Conservation (phyloP, 1,284 basidiomycete species). For the Gastroboletus turbinatus region DNA sequence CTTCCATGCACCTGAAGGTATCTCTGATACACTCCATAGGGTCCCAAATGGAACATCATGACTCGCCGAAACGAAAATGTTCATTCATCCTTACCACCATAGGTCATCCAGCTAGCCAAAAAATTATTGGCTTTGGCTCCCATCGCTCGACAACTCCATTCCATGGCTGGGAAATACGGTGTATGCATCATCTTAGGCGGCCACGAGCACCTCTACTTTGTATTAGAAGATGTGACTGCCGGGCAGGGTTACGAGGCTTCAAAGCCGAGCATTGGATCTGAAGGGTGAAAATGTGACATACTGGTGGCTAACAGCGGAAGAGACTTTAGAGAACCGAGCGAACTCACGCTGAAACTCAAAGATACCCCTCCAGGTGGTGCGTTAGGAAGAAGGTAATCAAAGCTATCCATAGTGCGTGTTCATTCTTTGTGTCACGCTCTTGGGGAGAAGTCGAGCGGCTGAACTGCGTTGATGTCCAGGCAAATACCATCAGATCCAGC, state of each 20-base stretch:
- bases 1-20: background rate
- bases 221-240: slow-evolving; percentile 67
- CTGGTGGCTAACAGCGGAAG: slow-evolving; percentile 85
- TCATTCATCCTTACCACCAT: slow-evolving; percentile 26
- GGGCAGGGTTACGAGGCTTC: slow-evolving; percentile 73
- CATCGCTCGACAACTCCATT: slow-evolving; percentile 44
- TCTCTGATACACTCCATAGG: slow-evolving; percentile 13
- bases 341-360: slow-evolving; percentile 66
- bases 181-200: slow-evolving; percentile 87
- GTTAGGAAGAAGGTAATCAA: slow-evolving; percentile 69
- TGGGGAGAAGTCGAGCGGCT: background rate
- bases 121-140: slow-evolving; percentile 62
- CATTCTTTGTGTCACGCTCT: background rate
- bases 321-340: slow-evolving; percentile 87
- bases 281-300: slow-evolving; percentile 70
- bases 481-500: slow-evolving; percentile 60
- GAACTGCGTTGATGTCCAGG: slow-evolving; percentile 39
- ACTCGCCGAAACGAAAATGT: slow-evolving; percentile 36
- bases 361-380: slow-evolving; percentile 56
- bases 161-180: slow-evolving; percentile 63
- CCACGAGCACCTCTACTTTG: slow-evolving; percentile 88
- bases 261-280: slow-evolving; percentile 63
- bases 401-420: slow-evolving; percentile 52
- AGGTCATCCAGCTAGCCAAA: slow-evolving; percentile 66
- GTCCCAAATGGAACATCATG: slow-evolving; percentile 48